Evolutionary conservation across 2,329 filamentous ascomycete genomes (phyloP).

Genomic region (Ascomycota sp.): DNA sequence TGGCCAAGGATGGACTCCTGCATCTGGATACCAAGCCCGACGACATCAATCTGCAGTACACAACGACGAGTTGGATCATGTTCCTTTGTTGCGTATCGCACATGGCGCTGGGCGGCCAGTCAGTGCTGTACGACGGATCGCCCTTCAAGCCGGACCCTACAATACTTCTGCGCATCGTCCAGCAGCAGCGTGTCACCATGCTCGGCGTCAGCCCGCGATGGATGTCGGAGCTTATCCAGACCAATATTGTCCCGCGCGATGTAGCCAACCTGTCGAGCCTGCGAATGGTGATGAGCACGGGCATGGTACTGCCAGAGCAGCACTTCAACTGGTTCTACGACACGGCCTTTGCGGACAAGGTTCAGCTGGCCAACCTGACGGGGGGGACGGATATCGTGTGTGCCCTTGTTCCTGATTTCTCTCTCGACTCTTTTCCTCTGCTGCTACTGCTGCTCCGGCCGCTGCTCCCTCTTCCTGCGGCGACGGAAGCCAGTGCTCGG

Average conservation of each 20-base stretch:
- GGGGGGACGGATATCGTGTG: constrained; percentile 56
- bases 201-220: constrained; percentile 58
- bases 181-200: constrained; percentile 43
- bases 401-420: constrained; percentile 1
- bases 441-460: no score
- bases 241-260: constrained; percentile 35
- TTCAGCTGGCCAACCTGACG: constrained; percentile 51
- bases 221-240: constrained; percentile 48
- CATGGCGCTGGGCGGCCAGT: constrained; percentile 35
- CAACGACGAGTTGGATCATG: constrained; percentile 75
- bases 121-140: constrained; percentile 62
- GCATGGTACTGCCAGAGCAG: constrained; percentile 59
- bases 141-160: constrained; percentile 50
- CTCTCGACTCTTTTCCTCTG: background rate
- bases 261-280: constrained; percentile 40
- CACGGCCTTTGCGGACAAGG: constrained; percentile 39
- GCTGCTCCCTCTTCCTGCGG: no score
- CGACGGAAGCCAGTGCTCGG: background rate
- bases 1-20: constrained; percentile 33
- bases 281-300: constrained; percentile 43
- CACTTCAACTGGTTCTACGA: constrained; percentile 65
- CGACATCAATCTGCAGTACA: constrained; percentile 30
- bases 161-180: constrained; percentile 38
- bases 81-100: constrained; percentile 40
- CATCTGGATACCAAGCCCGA: constrained; percentile 20